Percentiles rank a stretch among this genome's conserved stretches.
Evolutionary conservation across 306 rosid genomes (phyloP).

Genomic region (Castanea mollissima): DNA sequence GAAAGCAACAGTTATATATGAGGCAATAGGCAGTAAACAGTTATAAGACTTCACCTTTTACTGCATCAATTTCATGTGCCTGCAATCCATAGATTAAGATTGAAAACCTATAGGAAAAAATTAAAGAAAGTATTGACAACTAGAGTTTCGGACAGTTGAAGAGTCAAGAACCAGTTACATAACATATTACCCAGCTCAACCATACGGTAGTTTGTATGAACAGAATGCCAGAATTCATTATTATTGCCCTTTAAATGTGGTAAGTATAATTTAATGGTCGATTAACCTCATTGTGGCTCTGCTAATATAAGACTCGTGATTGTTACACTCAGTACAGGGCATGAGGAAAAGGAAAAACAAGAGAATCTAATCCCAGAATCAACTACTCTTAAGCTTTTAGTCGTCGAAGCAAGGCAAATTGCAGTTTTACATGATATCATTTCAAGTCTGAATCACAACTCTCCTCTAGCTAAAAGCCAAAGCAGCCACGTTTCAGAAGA

Average conservation of each 20-base stretch:
- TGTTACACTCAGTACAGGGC: slow-evolving; percentile 6
- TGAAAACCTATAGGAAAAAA: slow-evolving; percentile 7
- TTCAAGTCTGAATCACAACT: background rate
- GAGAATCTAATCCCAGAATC: slow-evolving; percentile 9
- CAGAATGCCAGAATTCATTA: slow-evolving; percentile 5
- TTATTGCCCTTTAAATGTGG: background rate
- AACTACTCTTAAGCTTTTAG: slow-evolving; percentile 5
- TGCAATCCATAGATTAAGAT: background rate
- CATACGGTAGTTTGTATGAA: background rate
- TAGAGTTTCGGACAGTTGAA: background rate
- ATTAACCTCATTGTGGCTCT: background rate
- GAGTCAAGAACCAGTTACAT: background rate
- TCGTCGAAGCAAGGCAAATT: slow-evolving; percentile 5
- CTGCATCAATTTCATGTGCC: slow-evolving; percentile 11
- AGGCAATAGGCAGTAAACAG: slow-evolving; percentile 7
- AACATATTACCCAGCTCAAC: background rate
- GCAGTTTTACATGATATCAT: background rate
- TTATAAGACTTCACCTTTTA: slow-evolving; percentile 7
- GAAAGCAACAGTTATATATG: slow-evolving; percentile 11
- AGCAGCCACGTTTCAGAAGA: background rate
- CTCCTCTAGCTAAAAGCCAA: background rate
- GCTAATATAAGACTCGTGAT: background rate
- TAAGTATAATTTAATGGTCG: background rate
- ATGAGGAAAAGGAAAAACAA: background rate
- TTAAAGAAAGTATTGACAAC: slow-evolving; percentile 2